Evolutionary conservation across 2,329 filamentous ascomycete species (phyloP), one percentile per base, ranked within the genome.

Genomic region (Teratosphaeria pseudoeucalypti): DNA sequence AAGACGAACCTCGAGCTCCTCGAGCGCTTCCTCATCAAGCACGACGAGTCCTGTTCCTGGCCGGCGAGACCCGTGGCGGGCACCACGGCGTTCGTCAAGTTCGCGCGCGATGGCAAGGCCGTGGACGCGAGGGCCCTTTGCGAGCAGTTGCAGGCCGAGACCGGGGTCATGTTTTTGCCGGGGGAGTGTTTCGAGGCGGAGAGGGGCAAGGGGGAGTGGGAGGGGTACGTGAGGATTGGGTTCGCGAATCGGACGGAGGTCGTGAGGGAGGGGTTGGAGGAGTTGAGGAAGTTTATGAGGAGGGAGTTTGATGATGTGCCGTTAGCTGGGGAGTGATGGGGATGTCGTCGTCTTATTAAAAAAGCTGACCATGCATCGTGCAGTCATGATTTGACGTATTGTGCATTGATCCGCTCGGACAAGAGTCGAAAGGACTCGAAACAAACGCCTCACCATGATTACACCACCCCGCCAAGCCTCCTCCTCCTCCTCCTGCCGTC

Each of bases 91-190:
- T 89, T 95, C 67, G 75, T 95, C 59, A 84, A 82, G 66, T 90
- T 95, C 64, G 78, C 77, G 57, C 78, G 80, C 56, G 80, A 81
- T 54, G 83, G 81, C 0, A 77, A 80, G 69, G 79, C 84, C 1
- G 80, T 95, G 0, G 84, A 92, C 66, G 87, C 92, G 62, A 82
- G 81, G n/a, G 78, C 78, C 3, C 87, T 95, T 66, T 92, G 88
- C 66, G 76, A 83, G 65, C 81, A 84, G 68, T 73, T 95, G 39
- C 75, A 89, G 32, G 80, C 85, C 57, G 82, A 85, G 73, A 86
- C 81, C 0, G 88, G 88, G 19, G 87, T 91, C 6, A 79, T 94
- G 78, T 78, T 94, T 61, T 77, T 90, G 10, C 90, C 90, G 0
- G 90, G 88, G 0, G 84, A 83, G 54, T 49, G 43, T 49, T 49